Percentiles rank a stretch among this genome's conserved stretches.
phyloP scores from a whole-genome alignment of 805 yeast species.

The Candida orba region DNA sequence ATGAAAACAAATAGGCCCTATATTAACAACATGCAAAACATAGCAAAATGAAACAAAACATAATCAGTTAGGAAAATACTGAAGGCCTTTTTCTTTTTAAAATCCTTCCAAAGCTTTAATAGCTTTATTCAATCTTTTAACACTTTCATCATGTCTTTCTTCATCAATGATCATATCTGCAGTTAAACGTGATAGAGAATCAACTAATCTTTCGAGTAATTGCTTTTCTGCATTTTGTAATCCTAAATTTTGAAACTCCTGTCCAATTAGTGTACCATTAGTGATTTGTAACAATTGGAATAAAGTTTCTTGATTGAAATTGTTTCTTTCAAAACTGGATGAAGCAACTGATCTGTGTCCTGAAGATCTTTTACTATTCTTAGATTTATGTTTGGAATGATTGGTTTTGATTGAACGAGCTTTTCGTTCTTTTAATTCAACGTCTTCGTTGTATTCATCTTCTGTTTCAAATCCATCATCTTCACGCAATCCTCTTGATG shows the following conservation, averaged over 20 bases:
- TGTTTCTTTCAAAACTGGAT: slow-evolving; percentile 14
- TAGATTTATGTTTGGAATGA: slow-evolving; percentile 1
- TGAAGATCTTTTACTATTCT: background rate
- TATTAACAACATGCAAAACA: background rate
- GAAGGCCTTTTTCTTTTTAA: slow-evolving; percentile 8
- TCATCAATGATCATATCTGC: slow-evolving; percentile 89
- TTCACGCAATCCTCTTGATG: background rate
- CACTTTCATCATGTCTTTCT: slow-evolving; percentile 71
- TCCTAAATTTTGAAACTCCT: slow-evolving; percentile 67
- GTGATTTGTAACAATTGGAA: slow-evolving; percentile 32
- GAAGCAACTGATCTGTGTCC: slow-evolving; percentile 4
- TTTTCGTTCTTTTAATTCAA: background rate
- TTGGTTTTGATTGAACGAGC: background rate
- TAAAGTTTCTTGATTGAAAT: slow-evolving; percentile 27
- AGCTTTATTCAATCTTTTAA: slow-evolving; percentile 73
- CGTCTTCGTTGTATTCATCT: slow-evolving; percentile 13
- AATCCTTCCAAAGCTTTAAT: slow-evolving; percentile 84
- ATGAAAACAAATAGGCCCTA: background rate
- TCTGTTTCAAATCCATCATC: slow-evolving; percentile 24
- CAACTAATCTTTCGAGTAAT: slow-evolving; percentile 78
- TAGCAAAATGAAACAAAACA: background rate
- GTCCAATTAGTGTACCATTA: slow-evolving; percentile 35
- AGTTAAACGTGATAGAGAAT: slow-evolving; percentile 75
- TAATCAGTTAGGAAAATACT: no score
- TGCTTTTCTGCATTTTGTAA: slow-evolving; percentile 72